Conservation (phyloP, 2,329 filamentous ascomycete genomes). For the Fusarium solani-melongenae region DNA sequence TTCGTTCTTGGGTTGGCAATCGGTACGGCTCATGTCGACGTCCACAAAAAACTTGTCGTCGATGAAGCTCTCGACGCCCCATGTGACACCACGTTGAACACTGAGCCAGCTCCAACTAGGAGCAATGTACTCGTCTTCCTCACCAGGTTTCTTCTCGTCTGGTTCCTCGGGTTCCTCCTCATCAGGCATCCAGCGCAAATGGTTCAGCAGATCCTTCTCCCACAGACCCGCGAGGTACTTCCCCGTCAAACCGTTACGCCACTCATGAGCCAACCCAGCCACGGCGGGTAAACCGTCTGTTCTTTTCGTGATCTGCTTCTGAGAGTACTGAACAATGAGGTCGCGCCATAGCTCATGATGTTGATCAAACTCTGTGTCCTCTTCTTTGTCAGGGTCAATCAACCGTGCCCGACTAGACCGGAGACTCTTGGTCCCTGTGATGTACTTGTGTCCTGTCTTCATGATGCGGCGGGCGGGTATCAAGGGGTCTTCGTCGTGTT, state of each 20-base stretch:
- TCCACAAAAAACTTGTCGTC: conserved; percentile 20
- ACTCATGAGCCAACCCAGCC: conserved; percentile 38
- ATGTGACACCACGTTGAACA: conserved; percentile 35
- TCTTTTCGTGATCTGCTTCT: conserved; percentile 35
- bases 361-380: conserved; percentile 10
- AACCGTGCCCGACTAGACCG: background rate
- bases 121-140: conserved; percentile 14
- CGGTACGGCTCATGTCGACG: conserved; percentile 16
- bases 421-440: conserved; percentile 13
- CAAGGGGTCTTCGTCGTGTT: conserved; percentile 26
- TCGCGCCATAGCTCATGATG: conserved; percentile 40
- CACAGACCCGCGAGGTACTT: conserved; percentile 42
- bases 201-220: conserved; percentile 31
- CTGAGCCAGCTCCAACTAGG: conserved; percentile 45
- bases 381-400: background rate
- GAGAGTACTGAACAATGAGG: conserved; percentile 37
- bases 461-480: conserved; percentile 33
- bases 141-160: conserved; percentile 8
- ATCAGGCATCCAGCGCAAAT: conserved; percentile 34
- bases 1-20: conserved; percentile 3
- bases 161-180: conserved; percentile 19
- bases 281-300: conserved; percentile 39
- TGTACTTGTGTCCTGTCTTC: conserved; percentile 36
- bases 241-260: conserved; percentile 23
- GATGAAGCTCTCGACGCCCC: conserved; percentile 24